These are phyloP conservation scores for Ogataea hybrid DNA, from an alignment of 1,139 yeast genomes.

Conservation along the genomic window DNA sequence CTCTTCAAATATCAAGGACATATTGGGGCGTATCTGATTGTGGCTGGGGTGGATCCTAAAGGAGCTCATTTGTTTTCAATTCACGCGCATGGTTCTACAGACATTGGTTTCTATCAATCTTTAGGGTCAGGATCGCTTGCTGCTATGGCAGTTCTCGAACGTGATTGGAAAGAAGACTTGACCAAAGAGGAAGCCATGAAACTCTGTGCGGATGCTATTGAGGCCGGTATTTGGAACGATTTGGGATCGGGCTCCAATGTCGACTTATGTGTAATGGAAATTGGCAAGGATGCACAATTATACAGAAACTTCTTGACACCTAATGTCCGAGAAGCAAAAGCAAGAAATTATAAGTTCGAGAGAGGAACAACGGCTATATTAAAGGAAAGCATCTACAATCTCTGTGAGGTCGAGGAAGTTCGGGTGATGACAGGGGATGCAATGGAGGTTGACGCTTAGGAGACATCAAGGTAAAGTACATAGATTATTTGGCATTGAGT, in stretches of 20 bases:
- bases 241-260: conserved; percentile 98
- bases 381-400: conserved; percentile 57
- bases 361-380: conserved; percentile 91
- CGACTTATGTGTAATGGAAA: conserved; percentile 94
- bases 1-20: conserved; percentile 96
- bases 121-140: conserved; percentile 98
- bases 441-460: conserved; percentile 73
- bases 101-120: conserved; percentile 88
- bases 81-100: conserved; percentile 98
- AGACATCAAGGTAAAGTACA: not conserved
- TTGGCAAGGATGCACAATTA: conserved; percentile 81
- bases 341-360: conserved; percentile 76
- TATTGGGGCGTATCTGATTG: conserved; percentile 93
- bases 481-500: conserved; percentile 2
- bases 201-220: conserved; percentile 89
- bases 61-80: conserved; percentile 91
- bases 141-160: conserved; percentile 96
- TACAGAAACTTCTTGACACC: conserved; percentile 89
- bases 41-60: conserved; percentile 96
- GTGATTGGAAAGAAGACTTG: conserved; percentile 78
- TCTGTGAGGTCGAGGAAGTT: conserved; percentile 72
- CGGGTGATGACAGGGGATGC: conserved; percentile 36
- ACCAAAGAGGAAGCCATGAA: conserved; percentile 85
- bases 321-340: conserved; percentile 79
- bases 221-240: conserved; percentile 99